phyloP scores from a whole-genome alignment of 2,329 filamentous ascomycete species.

The Arthrinium puccinioides region DNA sequence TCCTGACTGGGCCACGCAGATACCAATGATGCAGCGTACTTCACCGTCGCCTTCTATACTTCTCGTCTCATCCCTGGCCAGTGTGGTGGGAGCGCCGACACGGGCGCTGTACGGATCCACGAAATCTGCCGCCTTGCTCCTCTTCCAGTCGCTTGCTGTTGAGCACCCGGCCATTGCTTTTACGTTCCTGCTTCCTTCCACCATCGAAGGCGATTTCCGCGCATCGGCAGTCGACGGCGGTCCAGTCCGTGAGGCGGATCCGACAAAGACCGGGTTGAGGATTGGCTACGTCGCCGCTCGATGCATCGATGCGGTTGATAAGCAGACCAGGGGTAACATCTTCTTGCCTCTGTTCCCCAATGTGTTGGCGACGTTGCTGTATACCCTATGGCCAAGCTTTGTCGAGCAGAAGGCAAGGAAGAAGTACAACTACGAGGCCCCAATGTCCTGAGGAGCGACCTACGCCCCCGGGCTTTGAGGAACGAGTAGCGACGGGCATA shows the following conservation, averaged over 20 bases:
- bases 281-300: constrained; percentile 19
- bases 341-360: constrained; percentile 24
- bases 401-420: constrained; percentile 20
- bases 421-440: constrained; percentile 22
- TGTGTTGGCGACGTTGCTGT: constrained; percentile 19
- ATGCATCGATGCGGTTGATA: constrained; percentile 21
- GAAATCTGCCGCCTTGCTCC: constrained; percentile 23
- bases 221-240: constrained; percentile 24
- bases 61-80: constrained; percentile 20
- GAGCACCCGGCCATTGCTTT: constrained; percentile 24
- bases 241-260: constrained; percentile 12
- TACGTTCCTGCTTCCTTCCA: constrained; percentile 21
- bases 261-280: constrained; percentile 22
- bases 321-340: constrained; percentile 15
- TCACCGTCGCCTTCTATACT: constrained; percentile 19
- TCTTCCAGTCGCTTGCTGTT: constrained; percentile 25
- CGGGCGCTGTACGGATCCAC: constrained; percentile 24
- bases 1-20: constrained; percentile 3
- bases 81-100: constrained; percentile 24
- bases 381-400: constrained; percentile 21
- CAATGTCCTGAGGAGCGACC: no score
- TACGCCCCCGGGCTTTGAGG: no score
- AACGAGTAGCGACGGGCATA: no score
- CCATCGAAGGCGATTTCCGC: constrained; percentile 26
- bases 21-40: constrained; percentile 22